Evolutionary conservation across 495 filamentous ascomycete genomes (phyloP), one percentile per base, ranked within the genome.

Genomic region (Aspergillus mulundensis): DNA sequence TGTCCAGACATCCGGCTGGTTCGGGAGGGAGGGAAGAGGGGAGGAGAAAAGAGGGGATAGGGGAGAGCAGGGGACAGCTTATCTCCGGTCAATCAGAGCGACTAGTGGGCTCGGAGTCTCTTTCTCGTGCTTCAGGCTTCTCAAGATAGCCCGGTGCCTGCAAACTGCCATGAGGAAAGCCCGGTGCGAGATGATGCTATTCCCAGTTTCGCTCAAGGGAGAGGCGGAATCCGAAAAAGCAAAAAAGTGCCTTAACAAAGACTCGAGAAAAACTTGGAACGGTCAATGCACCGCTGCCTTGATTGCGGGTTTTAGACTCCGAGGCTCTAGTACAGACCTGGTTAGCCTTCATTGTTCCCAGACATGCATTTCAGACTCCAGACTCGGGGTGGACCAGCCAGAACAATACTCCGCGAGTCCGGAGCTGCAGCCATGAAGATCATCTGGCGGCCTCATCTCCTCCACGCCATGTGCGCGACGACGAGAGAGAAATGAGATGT

Each of bases 381-480:
- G 12, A 36, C 32, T 36, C 32, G 12, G 38, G 53, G 46, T 56
- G 53, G 58, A 60, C 58, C 49, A 60, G 58, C 52, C 49, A 60
- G 53, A 60, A 60, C 43, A 53, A 60, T 48, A 53, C 58, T 53
- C 53, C 58, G 32, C 8, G 32, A 15, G 32, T 10, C 53, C 38
- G 48, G 53, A 56, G 30, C 50, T 60, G 58, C 58, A 56, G 53
- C 53, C 53, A 49, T 60, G 58, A 56, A 56, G 58, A 60, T 60
- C 53, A 56, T 53, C 53, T 56, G 58, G 25, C 24, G 18, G 16
- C 24, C 18, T 50, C 28, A 19, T 21, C 30, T 50, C 46, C 46
- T 44, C 50, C 18, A 43, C 23, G 19, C 54, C 54, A 50, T 57
- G 54, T 57, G 46, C 39, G 14, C 7, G 44, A 50, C n/a, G 18